Evolutionary conservation across 441 rosid species (phyloP).

Genomic region (California macrophylla): DNA sequence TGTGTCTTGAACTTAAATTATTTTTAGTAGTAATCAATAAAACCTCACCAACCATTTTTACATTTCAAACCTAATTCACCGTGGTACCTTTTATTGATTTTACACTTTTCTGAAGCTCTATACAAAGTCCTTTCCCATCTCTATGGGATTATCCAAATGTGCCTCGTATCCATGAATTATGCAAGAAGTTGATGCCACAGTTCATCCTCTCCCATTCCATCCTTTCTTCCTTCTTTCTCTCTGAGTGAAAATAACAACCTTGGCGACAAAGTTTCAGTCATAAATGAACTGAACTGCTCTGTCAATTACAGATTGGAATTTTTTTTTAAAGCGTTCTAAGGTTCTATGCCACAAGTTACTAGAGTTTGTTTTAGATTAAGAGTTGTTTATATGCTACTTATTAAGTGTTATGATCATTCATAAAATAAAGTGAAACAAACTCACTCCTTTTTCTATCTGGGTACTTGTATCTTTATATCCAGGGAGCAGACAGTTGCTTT

Average conservation of each 20-base stretch:
- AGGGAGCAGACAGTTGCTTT: constrained; percentile 72
- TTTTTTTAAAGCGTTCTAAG: no score
- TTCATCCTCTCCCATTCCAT: no score
- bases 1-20: background rate
- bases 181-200: background rate
- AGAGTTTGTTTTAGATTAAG: background rate
- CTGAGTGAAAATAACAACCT: background rate
- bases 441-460: background rate
- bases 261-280: background rate
- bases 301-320: no score
- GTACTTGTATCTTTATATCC: constrained; percentile 17
- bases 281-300: no score
- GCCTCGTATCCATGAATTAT: background rate
- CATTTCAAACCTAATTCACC: background rate
- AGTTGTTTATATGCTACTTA: background rate
- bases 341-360: background rate
- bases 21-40: background rate
- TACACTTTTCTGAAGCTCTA: background rate
- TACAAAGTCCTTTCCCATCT: background rate
- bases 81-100: background rate
- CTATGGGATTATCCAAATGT: background rate
- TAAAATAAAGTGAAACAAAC: background rate
- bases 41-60: background rate
- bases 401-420: background rate
- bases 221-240: background rate